Evolutionary conservation across 108 stramenopile genomes (phyloP).

Genomic region (Aureococcus anophagefferens): DNA sequence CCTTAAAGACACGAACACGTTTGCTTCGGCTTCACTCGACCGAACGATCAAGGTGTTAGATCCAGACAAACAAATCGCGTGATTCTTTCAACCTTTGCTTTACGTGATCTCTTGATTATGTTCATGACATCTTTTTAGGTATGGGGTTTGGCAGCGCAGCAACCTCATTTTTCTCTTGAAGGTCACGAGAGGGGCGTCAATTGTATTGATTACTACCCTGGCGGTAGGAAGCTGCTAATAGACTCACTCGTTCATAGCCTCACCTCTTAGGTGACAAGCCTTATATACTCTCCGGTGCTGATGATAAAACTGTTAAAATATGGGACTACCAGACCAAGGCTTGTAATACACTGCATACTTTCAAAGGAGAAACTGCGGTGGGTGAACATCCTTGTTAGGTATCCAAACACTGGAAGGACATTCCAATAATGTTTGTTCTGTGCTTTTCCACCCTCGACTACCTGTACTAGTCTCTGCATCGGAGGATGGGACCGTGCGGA

Average conservation of each 20-base stretch:
- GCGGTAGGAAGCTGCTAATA: slow-evolving; percentile 21
- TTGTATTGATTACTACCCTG: slow-evolving; percentile 96
- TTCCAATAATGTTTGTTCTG: slow-evolving; percentile 89
- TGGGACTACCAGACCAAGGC: slow-evolving; percentile 72
- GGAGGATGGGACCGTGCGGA: slow-evolving; percentile 95
- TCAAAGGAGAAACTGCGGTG: too few species aligned
- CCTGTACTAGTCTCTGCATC: slow-evolving; percentile 91
- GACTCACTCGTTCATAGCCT: too few species aligned
- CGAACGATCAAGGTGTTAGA: slow-evolving; percentile 67
- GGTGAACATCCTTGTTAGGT: slow-evolving; percentile 60
- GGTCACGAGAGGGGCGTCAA: slow-evolving; percentile 97
- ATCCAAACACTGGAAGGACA: slow-evolving; percentile 94
- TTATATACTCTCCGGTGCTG: slow-evolving; percentile 92
- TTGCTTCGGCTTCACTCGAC: slow-evolving; percentile 93
- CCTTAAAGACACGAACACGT: slow-evolving; percentile 97
- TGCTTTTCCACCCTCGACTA: slow-evolving; percentile 95
- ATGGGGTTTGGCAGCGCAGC: slow-evolving; percentile 79
- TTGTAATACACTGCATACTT: too few species aligned
- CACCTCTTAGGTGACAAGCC: slow-evolving; percentile 97
- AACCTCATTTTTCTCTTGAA: slow-evolving; percentile 92
- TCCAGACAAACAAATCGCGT: too few species aligned
- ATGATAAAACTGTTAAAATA: slow-evolving; percentile 94
- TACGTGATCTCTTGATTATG: too few species aligned
- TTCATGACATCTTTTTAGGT: slow-evolving; percentile 21
- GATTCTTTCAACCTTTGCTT: too few species aligned